Evolutionary conservation across 768 basidiomycete species (phyloP), one percentile per base, ranked within the genome.

Genomic region (Kwoniella sp.): DNA sequence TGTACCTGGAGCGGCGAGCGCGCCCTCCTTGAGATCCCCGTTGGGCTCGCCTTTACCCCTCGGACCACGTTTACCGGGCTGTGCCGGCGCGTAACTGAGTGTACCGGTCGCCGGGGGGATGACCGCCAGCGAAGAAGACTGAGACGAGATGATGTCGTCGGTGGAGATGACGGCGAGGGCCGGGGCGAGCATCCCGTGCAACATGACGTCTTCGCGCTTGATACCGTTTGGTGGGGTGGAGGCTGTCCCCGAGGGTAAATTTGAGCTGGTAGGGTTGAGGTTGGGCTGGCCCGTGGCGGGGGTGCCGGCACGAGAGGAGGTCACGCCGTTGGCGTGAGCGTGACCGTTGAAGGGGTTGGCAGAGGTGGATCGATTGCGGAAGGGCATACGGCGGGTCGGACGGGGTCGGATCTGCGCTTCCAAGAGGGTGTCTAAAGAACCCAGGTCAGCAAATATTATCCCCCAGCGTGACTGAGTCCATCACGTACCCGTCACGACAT

Each of bases 401-500:
- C 62, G 49, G 4, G 68, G 64, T 31, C 59, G 50, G 28, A 60
- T 56, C 37, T 69, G 69, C 12, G 69, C 69, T 40, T 73, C 71
- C 4, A 69, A 40, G 22, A 73, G 34, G 3, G 61, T 60, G 45
- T 70, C 68, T 70, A 45, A 2, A 20, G 2, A 28, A 25, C 42
- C 39, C 42, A 41, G 31, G 17, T 5, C 19, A 15, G 44, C 3
- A 17, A 25, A 8, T n/a, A 34, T 50, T 17, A 38, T 25, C 26
- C n/a, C 17, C 6, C 9, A 37, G 12, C 43, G 39, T 36, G 33
- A 15, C 10, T 15, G 19, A 27, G n/a, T 17, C 17, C 6, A 33
- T n/a, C 23, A 71, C 76, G 56, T 46, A 76, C 76, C 76, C 11
- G 75, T 58, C 3, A 74, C 69, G 10, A 75, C 63, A 36, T 77